phyloP scores from a whole-genome alignment of 2,329 filamentous ascomycete species.

The Rhexocercosporidium sp. region DNA sequence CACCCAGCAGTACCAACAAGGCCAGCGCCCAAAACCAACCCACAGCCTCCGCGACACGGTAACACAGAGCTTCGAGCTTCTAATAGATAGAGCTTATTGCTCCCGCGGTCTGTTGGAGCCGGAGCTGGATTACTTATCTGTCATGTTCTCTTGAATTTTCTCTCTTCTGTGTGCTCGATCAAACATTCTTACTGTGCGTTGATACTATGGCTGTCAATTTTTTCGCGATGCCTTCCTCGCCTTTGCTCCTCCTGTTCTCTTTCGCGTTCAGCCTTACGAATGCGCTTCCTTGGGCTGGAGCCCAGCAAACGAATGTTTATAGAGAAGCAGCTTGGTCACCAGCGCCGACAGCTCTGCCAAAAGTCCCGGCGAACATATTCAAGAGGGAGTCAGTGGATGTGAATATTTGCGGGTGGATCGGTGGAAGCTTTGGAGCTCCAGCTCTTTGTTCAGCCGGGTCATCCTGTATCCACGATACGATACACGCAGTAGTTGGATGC shows the following conservation, averaged over 20 bases:
- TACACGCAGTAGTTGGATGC: slow-evolving; percentile 37
- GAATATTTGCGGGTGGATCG: slow-evolving; percentile 41
- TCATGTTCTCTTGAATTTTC: slow-evolving; percentile 2
- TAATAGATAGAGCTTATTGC: slow-evolving; percentile 16
- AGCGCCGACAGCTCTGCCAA: slow-evolving; percentile 34
- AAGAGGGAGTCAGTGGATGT: slow-evolving; percentile 34
- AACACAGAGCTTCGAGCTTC: slow-evolving; percentile 12
- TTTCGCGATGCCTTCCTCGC: slow-evolving; percentile 39
- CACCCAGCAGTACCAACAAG: background rate
- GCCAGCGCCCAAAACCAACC: slow-evolving; percentile 6
- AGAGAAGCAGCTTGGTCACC: slow-evolving; percentile 37
- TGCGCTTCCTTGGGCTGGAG: slow-evolving; percentile 36
- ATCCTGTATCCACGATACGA: slow-evolving; percentile 39
- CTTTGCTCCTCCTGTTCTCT: slow-evolving; percentile 33
- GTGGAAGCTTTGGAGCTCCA: slow-evolving; percentile 30
- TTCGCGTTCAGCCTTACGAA: slow-evolving; percentile 27
- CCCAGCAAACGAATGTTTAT: slow-evolving; percentile 35
- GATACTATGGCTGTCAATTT: slow-evolving; percentile 32
- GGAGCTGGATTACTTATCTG: slow-evolving; percentile 9
- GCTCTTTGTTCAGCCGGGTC: slow-evolving; percentile 37
- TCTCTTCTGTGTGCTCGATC: background rate
- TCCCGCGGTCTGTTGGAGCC: background rate
- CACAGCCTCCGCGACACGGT: slow-evolving; percentile 24
- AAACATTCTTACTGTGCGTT: background rate
- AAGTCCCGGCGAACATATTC: slow-evolving; percentile 32